These are phyloP conservation scores for Colletotrichum trifolii DNA, from an alignment of 2,329 filamentous ascomycete species.

Conservation along the genomic window DNA sequence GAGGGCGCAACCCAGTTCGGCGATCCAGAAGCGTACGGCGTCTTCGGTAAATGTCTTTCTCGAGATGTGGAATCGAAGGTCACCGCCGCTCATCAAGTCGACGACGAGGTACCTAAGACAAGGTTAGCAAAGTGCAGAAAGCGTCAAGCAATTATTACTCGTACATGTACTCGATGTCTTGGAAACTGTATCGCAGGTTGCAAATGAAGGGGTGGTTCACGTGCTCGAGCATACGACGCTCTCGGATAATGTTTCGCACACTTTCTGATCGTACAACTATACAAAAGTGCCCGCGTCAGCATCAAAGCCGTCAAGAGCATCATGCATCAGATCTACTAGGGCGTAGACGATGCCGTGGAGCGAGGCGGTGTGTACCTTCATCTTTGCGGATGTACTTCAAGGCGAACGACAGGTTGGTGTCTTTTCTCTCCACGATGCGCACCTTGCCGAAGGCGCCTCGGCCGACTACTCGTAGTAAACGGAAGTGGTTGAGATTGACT, in stretches of 20 bases:
- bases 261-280: slow-evolving; percentile 96
- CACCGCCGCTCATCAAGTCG: slow-evolving; percentile 97
- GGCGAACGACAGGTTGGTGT: slow-evolving; percentile 92
- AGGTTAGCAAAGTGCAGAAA: slow-evolving; percentile 37
- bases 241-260: slow-evolving; percentile 96
- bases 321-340: slow-evolving; percentile 5
- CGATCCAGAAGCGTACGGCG: slow-evolving; percentile 95
- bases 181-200: slow-evolving; percentile 98
- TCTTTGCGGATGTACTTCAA: slow-evolving; percentile 99
- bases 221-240: slow-evolving; percentile 97
- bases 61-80: slow-evolving; percentile 96
- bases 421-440: slow-evolving; percentile 97
- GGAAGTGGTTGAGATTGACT: slow-evolving; percentile 99
- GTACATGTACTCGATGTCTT: slow-evolving; percentile 98
- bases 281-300: slow-evolving; percentile 33
- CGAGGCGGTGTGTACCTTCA: slow-evolving; percentile 72
- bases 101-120: slow-evolving; percentile 91
- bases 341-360: slow-evolving; percentile 11
- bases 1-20: slow-evolving; percentile 91
- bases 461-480: slow-evolving; percentile 92
- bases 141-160: slow-evolving; percentile 45
- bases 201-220: slow-evolving; percentile 98
- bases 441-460: slow-evolving; percentile 99
- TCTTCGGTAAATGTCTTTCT: slow-evolving; percentile 98
- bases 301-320: background rate